These are phyloP conservation scores for Aspergillus sparsus DNA, from an alignment of 495 filamentous ascomycete species.

Conservation along the genomic window DNA sequence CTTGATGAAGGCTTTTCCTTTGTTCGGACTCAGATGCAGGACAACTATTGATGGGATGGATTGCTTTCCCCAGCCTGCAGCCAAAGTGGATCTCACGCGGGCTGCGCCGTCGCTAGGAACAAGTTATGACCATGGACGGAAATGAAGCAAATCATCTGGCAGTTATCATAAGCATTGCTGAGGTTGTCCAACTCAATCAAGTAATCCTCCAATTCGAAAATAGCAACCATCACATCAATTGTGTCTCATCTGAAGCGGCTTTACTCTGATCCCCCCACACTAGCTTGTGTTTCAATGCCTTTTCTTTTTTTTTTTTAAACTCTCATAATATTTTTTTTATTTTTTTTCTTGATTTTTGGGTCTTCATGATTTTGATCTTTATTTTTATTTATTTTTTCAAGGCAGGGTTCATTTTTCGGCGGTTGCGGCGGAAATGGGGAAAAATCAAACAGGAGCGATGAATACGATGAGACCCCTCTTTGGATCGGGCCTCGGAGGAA, in stretches of 20 bases:
- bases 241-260: neutral
- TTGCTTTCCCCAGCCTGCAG: conserved; percentile 19
- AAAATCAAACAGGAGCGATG: conserved; percentile 9
- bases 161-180: conserved; percentile 14
- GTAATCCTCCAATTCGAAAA: neutral
- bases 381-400: neutral
- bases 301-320: neutral
- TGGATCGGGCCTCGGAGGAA: conserved; percentile 3
- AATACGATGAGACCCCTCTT: conserved; percentile 5
- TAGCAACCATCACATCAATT: neutral
- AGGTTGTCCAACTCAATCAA: too few relatives aligned
- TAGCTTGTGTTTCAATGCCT: conserved; percentile 8
- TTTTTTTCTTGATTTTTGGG: conserved; percentile 4
- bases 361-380: neutral
- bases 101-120: conserved; percentile 18
- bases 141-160: conserved; percentile 15
- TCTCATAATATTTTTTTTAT: neutral
- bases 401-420: conserved; percentile 9
- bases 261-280: conserved; percentile 13
- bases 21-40: conserved; percentile 1
- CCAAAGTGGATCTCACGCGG: conserved; percentile 20
- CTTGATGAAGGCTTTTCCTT: conserved; percentile 7
- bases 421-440: conserved; percentile 23
- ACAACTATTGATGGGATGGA: neutral
- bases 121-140: conserved; percentile 5